These are phyloP conservation scores for Calonectria pteridis DNA, from an alignment of 2,329 filamentous ascomycete species.

Conservation along the genomic window DNA sequence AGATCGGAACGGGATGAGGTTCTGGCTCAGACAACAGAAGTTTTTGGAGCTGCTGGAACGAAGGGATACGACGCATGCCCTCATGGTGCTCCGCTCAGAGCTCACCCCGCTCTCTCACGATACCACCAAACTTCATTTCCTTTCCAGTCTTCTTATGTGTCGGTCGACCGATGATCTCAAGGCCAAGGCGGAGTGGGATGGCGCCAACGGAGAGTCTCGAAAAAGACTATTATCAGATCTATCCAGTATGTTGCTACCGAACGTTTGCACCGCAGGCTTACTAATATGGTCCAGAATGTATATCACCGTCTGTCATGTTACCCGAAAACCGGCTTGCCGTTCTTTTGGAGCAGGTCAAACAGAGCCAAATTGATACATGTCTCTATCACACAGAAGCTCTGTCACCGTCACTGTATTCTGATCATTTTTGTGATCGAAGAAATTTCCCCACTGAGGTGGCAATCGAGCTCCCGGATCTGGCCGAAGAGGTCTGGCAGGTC, in stretches of 20 bases:
- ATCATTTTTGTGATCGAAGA: conserved; percentile 84
- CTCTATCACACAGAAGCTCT: conserved; percentile 87
- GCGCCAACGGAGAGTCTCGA: conserved; percentile 80
- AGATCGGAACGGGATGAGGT: conserved; percentile 84
- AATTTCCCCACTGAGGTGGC: conserved; percentile 83
- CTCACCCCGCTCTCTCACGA: conserved; percentile 89
- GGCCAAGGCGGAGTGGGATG: conserved; percentile 85
- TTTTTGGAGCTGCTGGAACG: conserved; percentile 90
- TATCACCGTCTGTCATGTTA: conserved; percentile 97
- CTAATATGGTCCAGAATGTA: conserved; percentile 71
- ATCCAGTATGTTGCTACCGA: conserved; percentile 72
- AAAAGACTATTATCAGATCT: conserved; percentile 81
- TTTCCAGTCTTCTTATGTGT: conserved; percentile 94
- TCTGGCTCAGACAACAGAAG: conserved; percentile 92
- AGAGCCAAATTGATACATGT: conserved; percentile 84
- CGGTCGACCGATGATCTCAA: conserved; percentile 81
- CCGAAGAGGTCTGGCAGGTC: conserved; percentile 91
- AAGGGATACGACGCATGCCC: conserved; percentile 77
- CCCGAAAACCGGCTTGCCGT: conserved; percentile 89
- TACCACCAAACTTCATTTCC: conserved; percentile 79
- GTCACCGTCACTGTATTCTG: conserved; percentile 87
- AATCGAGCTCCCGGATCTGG: conserved; percentile 78
- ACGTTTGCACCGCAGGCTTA: not conserved
- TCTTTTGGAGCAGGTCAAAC: conserved; percentile 86
- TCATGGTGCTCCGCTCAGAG: conserved; percentile 88